Evolutionary conservation across 257 asterid species (phyloP), one percentile per base, ranked within the genome.

Genomic region (Solanum bulbocastanum): DNA sequence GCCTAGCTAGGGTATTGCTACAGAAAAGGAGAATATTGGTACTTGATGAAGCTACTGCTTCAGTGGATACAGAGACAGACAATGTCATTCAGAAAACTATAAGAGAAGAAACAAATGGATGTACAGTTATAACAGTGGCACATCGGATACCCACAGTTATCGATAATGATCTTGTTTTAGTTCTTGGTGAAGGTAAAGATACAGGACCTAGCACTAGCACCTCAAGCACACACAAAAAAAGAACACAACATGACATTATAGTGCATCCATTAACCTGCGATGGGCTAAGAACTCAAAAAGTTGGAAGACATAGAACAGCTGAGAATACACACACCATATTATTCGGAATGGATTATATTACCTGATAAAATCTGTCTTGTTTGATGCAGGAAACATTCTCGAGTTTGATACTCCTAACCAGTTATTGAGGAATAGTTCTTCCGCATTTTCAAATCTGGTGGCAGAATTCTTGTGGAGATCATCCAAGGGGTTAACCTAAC

Each of bases 81-180:
- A 96, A 90, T 73, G 86, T 96, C 68, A 96, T 96, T 8, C 98
- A 96, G 87, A 95, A 92, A 84, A 94, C 96, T 3, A 93, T 96
- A 74, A 90, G 98, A 89, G 98, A 91, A 88, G 98, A 92, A 88
- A 96, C 98, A 1, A 88, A 84, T 6, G 90, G 89, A 8, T 96
- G 96, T 88, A 96, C 98, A 1, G 98, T 96, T 71, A 92, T 96
- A 83, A 95, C 96, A 5, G 96, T 96, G 71, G 98, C 98, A 23
- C 98, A 96, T 87, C 93, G 98, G 36, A 95, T 96, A 76, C 96
- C 98, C 49, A 96, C 98, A 2, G 96, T 96, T 6, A 93, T 95
- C 56, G 98, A 96, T 91, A 96, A 93, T 81, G 98, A 95, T 87
- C 92, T 96, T 1, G 95, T 96, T 89, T 86, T 96, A 52, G 98